phyloP scores from a whole-genome alignment of 164 flowering plant genomes.

The Santalum album region DNA sequence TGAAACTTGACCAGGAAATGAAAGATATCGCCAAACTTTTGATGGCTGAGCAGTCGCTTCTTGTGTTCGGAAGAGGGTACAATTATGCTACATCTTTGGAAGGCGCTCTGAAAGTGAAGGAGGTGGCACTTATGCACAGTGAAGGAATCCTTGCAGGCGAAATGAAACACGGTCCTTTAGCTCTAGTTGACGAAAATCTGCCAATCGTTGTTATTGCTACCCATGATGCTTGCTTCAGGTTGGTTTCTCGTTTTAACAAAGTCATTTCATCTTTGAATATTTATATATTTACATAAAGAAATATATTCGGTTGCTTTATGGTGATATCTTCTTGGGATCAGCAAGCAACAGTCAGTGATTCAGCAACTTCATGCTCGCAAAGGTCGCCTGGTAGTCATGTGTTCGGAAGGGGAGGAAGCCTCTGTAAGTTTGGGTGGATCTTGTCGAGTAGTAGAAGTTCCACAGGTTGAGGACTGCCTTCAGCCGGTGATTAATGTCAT shows the following conservation, averaged over 20 bases:
- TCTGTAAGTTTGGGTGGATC: conserved; percentile 60
- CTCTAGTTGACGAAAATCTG: conserved; percentile 89
- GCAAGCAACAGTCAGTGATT: conserved; percentile 97
- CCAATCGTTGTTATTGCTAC: conserved; percentile 94
- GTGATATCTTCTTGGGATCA: conserved; percentile 26
- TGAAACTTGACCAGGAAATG: conserved; percentile 85
- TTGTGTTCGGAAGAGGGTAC: conserved; percentile 95
- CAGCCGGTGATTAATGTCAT: conserved; percentile 89
- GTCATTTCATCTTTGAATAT: background rate
- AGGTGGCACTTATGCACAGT: conserved; percentile 94
- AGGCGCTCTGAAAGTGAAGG: conserved; percentile 97
- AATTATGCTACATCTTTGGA: conserved; percentile 95
- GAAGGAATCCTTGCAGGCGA: conserved; percentile 99
- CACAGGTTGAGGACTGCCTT: conserved; percentile 86
- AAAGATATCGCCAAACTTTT: conserved; percentile 72
- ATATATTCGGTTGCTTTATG: background rate
- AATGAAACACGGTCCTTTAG: conserved; percentile 99
- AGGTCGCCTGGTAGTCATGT: conserved; percentile 88
- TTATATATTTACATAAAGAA: too few species aligned
- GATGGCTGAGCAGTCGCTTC: conserved; percentile 86
- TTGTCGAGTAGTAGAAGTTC: conserved; percentile 83
- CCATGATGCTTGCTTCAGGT: conserved; percentile 94
- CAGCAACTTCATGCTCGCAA: conserved; percentile 97
- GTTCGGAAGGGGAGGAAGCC: conserved; percentile 74
- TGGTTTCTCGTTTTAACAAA: conserved; percentile 1